These are phyloP conservation scores for Sphaerulina vaccinii DNA, from an alignment of 2,329 filamentous ascomycete species.

Conservation along the genomic window DNA sequence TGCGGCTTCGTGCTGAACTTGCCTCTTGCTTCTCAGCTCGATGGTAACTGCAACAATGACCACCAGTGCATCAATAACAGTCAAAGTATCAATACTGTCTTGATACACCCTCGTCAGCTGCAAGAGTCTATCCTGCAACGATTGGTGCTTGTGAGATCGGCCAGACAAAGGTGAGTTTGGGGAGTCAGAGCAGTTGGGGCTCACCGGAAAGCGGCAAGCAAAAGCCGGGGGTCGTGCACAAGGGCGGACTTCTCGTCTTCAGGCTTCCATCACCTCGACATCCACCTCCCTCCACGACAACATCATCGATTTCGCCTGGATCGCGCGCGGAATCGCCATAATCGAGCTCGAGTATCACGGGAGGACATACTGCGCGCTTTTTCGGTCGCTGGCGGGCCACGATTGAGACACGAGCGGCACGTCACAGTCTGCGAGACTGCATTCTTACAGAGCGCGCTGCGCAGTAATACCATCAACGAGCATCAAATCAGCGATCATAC, in stretches of 20 bases:
- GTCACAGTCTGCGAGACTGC: conserved; percentile 10
- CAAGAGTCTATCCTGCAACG: conserved; percentile 2
- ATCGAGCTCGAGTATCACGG: conserved; percentile 3
- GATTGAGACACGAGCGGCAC: conserved; percentile 27
- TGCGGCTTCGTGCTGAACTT: too few species aligned
- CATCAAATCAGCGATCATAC: conserved; percentile 22
- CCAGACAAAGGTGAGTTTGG: too few species aligned
- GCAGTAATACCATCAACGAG: conserved; percentile 25
- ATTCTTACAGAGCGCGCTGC: conserved; percentile 29
- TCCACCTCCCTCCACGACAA: conserved; percentile 23
- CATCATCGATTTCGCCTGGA: conserved; percentile 31
- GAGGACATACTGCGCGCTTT: conserved; percentile 7
- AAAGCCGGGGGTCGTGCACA: too few species aligned
- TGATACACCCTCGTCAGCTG: neutral
- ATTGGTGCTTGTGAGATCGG: conserved; percentile 4
- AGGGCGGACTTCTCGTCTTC: neutral
- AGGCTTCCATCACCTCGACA: conserved; percentile 16
- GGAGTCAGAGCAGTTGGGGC: too few species aligned
- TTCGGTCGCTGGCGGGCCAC: conserved; percentile 35
- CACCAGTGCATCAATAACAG: too few species aligned
- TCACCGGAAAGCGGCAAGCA: too few species aligned
- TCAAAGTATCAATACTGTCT: too few species aligned
- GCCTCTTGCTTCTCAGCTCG: too few species aligned
- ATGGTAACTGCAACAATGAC: too few species aligned
- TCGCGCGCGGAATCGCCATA: conserved; percentile 32